A percentile compares a stretch with the other conserved stretches of the same genome.
These are phyloP conservation scores for Conticribra weissflogii DNA, from an alignment of 108 stramenopile genomes.

Conservation along the genomic window DNA sequence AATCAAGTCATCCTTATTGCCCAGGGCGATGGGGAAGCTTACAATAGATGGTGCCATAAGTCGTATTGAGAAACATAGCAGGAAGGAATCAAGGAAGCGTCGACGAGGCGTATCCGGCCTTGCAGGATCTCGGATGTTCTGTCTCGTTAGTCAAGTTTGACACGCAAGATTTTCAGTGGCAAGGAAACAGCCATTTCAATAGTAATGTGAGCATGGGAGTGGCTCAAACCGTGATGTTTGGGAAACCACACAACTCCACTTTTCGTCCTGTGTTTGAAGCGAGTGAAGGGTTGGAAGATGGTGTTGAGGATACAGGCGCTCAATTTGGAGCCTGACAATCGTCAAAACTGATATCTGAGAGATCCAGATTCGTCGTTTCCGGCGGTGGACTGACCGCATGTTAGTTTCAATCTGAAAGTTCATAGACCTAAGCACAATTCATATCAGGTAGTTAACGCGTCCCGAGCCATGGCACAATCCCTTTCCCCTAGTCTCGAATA, in stretches of 20 bases:
- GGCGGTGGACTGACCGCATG: no score
- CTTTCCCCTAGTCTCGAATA: no score
- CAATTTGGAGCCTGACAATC: conserved; percentile 23
- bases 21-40: no score
- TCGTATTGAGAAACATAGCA: conserved; percentile 67
- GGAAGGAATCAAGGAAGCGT: conserved; percentile 78
- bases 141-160: conserved; percentile 58
- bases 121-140: conserved; percentile 85
- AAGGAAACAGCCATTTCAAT: not conserved
- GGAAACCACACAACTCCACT: conserved; percentile 49
- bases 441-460: no score
- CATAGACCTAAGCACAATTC: no score
- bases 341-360: no score
- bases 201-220: not conserved
- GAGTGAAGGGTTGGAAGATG: conserved; percentile 30
- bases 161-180: conserved; percentile 31
- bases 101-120: conserved; percentile 92
- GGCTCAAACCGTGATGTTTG: conserved; percentile 50
- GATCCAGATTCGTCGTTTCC: no score
- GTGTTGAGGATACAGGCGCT: conserved; percentile 34
- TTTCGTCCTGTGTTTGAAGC: conserved; percentile 49
- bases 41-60: no score
- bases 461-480: no score
- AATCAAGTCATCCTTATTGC: no score
- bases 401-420: no score